Evolutionary conservation across 345 rosid species (phyloP).

Genomic region (Eutrema yunnanense): DNA sequence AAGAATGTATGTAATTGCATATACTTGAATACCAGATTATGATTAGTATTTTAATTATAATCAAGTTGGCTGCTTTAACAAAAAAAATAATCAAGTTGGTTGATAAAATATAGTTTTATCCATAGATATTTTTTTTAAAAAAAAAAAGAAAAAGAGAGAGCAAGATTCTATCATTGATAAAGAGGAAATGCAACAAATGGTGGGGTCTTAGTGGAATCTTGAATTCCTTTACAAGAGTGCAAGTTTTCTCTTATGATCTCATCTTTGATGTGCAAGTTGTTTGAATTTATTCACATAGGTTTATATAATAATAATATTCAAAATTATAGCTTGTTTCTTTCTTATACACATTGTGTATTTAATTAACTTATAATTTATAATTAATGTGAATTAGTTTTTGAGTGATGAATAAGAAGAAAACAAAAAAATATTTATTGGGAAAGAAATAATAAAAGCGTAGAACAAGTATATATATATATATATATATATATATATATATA

Average conservation of each 20-base stretch:
- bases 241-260: slow-evolving; percentile 29
- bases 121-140: not conserved
- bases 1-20: not conserved
- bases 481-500: not conserved
- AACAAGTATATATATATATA: not conserved
- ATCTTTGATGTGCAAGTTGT: slow-evolving; percentile 18
- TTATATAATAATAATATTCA: not conserved
- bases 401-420: not conserved
- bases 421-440: not conserved
- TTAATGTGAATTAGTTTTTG: not conserved
- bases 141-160: not conserved
- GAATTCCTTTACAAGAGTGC: slow-evolving; percentile 23
- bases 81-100: slow-evolving; percentile 11
- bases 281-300: not conserved
- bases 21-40: not conserved
- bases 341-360: not conserved
- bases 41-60: not conserved
- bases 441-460: not conserved
- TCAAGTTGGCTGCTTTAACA: slow-evolving; percentile 4
- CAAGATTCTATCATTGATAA: slow-evolving; percentile 27
- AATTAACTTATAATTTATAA: not conserved
- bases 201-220: slow-evolving; percentile 29
- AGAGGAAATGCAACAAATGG: slow-evolving; percentile 12
- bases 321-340: not conserved
- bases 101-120: slow-evolving; percentile 9